Evolutionary conservation across 306 rosid genomes (phyloP), one percentile per base, ranked within the genome.

Genomic region (Boehmeria nivea): DNA sequence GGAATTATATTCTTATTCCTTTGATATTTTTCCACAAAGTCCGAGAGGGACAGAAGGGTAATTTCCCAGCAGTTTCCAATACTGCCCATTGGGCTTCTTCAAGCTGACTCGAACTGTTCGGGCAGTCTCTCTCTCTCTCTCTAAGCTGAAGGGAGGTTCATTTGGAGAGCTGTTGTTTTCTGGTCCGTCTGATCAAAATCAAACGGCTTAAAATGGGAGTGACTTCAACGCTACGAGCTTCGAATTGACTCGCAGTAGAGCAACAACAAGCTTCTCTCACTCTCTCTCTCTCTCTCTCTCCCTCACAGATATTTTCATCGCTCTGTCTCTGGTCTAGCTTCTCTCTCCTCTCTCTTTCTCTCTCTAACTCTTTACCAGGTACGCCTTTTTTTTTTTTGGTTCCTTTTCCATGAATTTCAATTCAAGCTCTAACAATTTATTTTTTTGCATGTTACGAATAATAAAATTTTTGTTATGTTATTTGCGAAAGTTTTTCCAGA

Each of bases 211-310:
- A 11, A 60, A 53, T 17, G 23, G 34, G 56, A 22, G 56, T 47
- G 43, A 52, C 61, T 60, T 44, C 56, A 52, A 60, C 67, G 73
- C 73, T 25, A 50, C 21, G 8, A 17, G 59, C 21, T 58, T 28
- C 36, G 36, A 49, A 58, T n/a, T 24, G 57, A 31, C 67, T 15
- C 33, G 20, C 66, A 9, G n/a, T n/a, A n/a, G n/a, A n/a, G n/a
- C n/a, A n/a, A n/a, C n/a, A n/a, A n/a, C n/a, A n/a, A n/a, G n/a
- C n/a, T n/a, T n/a, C n/a, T n/a, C n/a, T n/a, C n/a, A n/a, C n/a
- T n/a, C n/a, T n/a, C n/a, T n/a, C n/a, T n/a, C n/a, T n/a, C n/a
- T n/a, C n/a, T n/a, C n/a, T n/a, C n/a, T n/a, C n/a, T 31, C 36
- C 9, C 36, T 31, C 36, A 31, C 8, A 31, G 36, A 37, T 55